These are phyloP conservation scores for Paspalum vaginatum DNA, from an alignment of 176 grass and related monocot species.

Conservation along the genomic window DNA sequence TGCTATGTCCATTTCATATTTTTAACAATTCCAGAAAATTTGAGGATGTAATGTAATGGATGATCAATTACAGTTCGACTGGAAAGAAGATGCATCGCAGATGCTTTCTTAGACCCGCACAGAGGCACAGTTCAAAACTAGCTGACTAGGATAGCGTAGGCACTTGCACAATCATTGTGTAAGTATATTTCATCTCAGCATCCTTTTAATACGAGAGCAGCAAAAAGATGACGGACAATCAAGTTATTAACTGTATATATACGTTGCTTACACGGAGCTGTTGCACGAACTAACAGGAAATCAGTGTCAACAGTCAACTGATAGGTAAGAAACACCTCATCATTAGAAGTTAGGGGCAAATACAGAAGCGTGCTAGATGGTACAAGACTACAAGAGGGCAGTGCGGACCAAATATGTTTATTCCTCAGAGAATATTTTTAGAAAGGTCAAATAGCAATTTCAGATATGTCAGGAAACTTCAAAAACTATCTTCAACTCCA, in stretches of 20 bases:
- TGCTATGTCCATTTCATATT: background rate
- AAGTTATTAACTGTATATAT: background rate
- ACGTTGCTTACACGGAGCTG: background rate
- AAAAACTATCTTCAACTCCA: background rate
- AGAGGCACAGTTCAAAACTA: background rate
- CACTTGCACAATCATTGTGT: slow-evolving; percentile 14
- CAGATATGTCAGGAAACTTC: background rate
- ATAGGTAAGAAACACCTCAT: background rate
- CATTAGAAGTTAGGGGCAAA: background rate
- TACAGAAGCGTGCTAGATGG: background rate
- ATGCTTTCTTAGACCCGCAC: background rate
- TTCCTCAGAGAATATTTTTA: background rate
- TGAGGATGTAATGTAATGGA: background rate
- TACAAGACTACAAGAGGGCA: background rate
- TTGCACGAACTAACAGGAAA: background rate
- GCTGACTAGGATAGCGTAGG: background rate
- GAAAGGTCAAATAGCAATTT: background rate
- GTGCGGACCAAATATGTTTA: background rate
- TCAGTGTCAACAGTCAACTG: background rate
- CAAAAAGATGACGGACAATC: background rate
- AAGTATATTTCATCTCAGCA: background rate
- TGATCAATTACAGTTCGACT: background rate
- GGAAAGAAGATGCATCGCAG: background rate
- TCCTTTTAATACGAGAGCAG: background rate
- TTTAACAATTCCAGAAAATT: background rate